These are phyloP conservation scores for Punctularia strigosozonata DNA, from an alignment of 768 basidiomycete genomes.

Conservation along the genomic window DNA sequence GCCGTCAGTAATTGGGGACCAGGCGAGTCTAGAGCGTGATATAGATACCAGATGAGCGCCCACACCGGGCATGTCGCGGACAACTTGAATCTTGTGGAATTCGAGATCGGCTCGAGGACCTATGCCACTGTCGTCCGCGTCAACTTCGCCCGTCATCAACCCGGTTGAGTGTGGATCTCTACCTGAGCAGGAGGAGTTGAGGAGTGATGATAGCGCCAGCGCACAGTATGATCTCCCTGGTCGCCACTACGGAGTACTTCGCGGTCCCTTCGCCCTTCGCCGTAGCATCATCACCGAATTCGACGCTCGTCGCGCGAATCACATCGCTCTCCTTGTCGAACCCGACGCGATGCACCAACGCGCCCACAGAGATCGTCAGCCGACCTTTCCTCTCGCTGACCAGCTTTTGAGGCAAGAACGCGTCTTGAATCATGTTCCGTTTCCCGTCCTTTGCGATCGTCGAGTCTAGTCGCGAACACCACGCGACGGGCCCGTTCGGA, in stretches of 20 bases:
- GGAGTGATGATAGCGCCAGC: conserved; percentile 19
- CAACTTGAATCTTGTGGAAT: conserved; percentile 15
- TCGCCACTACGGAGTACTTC: conserved; percentile 4
- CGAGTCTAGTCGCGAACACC: neutral
- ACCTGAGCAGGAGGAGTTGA: conserved; percentile 26
- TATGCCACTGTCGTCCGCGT: conserved; percentile 21
- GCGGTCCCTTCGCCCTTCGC: neutral
- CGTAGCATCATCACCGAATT: neutral
- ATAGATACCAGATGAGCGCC: conserved; percentile 19
- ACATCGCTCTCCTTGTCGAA: neutral
- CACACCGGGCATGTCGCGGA: conserved; percentile 22
- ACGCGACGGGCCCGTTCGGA: neutral
- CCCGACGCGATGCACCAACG: neutral
- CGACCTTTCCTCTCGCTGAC: neutral
- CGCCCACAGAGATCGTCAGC: neutral
- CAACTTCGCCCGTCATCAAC: neutral
- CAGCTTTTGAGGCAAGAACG: neutral
- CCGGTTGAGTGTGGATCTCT: neutral
- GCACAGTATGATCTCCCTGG: conserved; percentile 13
- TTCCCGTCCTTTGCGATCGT: neutral
- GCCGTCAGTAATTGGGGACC: neutral
- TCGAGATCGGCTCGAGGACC: conserved; percentile 27
- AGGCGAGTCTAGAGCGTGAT: neutral
- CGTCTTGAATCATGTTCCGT: neutral
- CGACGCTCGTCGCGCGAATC: conserved; percentile 2